Base-by-base conservation (phyloP, 1,284 basidiomycete species). In the Apiotrichum veenhuisii region DNA sequence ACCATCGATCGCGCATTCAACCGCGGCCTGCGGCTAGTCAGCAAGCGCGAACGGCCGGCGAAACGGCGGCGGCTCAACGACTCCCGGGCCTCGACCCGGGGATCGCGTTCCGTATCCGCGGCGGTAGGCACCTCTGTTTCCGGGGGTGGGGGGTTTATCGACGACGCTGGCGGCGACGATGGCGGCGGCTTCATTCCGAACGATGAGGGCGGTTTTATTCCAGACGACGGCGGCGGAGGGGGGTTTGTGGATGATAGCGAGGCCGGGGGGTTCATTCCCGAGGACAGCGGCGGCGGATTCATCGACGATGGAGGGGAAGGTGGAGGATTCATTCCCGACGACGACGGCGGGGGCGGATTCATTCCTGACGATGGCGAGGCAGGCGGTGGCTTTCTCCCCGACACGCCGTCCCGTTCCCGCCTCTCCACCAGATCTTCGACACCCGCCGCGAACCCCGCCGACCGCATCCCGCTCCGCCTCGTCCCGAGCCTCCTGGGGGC, bases 1-100 rank as follows among this genome's bases (percentile, higher is more conserved):
- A 48, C 59, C 2, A 65, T 77, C n/a, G 75, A 77, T 53, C 55
- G 57, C 23, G 74, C 71, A 0, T 77, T 75, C 55, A 58, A 70
- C 5, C 62, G 68, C 30, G 76, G 65, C 10, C 25, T 71, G 10
- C 50, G 57, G 14, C 18, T 22, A 3, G 25, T 27, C 0, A 37
- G 34, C 25, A 50, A 50, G 2, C 52, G 34, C 25, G 45, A 50
- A 1, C 52, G 58, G 30, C 51, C 45, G 1, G 18, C 51, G 9
- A 59, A 59, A 25, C 52, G 58, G 12, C 49, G 58, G 18, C 37
- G 54, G 15, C 14, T 59, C 2, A 18, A 50, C 20, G 23, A 48
- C 0, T 11, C 25, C 1, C 40, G 23, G n/a, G 14, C 43, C 11
- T 30, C 50, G 8, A 50, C 47, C 58, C 45, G 49, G 64, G 34